phyloP scores from a whole-genome alignment of 495 filamentous ascomycete genomes.

The Aspergillus ostianus region DNA sequence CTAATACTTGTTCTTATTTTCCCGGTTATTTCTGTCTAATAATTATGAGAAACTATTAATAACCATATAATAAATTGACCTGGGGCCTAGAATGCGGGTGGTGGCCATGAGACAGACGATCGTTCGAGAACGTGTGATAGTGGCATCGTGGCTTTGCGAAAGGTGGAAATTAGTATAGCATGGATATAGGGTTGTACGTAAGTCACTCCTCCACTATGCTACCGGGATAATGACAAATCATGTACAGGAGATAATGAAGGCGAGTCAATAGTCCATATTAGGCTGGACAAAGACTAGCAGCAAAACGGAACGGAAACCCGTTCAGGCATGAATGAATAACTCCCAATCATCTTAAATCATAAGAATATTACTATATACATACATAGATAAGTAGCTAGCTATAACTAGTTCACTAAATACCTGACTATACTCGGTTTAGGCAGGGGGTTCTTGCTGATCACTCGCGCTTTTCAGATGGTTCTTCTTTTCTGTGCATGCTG shows the following conservation, averaged over 20 bases:
- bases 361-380: constrained; percentile 7
- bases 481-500: too few relatives aligned
- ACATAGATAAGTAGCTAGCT: constrained; percentile 5
- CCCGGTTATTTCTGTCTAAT: too few relatives aligned
- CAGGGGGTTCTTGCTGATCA: background rate
- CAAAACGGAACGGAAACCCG: background rate
- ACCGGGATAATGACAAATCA: background rate
- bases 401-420: background rate
- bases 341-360: background rate
- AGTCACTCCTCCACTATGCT: background rate
- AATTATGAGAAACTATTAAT: background rate
- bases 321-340: too few relatives aligned
- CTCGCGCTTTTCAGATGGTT: too few relatives aligned
- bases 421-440: background rate
- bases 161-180: background rate
- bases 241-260: too few relatives aligned
- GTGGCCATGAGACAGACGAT: too few relatives aligned
- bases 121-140: background rate
- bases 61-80: background rate
- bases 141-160: background rate
- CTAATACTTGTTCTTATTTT: background rate
- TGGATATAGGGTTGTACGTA: background rate
- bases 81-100: background rate
- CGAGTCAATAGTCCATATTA: too few relatives aligned
- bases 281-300: background rate